These are phyloP conservation scores for Castanospermum australe DNA, from an alignment of 306 rosid species.

Conservation along the genomic window DNA sequence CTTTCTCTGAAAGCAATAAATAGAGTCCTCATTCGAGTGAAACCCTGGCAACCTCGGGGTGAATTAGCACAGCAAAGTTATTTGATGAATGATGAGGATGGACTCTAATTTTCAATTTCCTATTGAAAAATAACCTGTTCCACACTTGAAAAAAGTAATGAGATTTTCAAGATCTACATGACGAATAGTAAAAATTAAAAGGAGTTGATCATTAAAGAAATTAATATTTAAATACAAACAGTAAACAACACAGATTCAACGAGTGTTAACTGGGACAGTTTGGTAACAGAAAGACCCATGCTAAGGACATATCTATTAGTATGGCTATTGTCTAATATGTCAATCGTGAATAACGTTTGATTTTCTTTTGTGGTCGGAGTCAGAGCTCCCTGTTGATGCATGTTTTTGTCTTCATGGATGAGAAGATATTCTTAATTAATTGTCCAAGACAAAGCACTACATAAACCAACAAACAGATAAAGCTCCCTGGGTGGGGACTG, in stretches of 20 bases:
- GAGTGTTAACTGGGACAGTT: not conserved
- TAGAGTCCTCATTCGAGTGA: not conserved
- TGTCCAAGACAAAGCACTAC: constrained; percentile 25
- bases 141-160: not conserved
- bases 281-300: not conserved
- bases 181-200: not conserved
- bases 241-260: not conserved
- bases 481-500: constrained; percentile 18
- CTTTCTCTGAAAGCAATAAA: not conserved
- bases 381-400: constrained; percentile 20
- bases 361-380: not conserved
- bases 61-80: not conserved
- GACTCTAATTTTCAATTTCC: not conserved
- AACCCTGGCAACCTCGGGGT: not conserved
- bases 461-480: constrained; percentile 30
- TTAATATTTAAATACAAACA: not conserved
- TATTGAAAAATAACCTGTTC: not conserved
- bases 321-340: not conserved
- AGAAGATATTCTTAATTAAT: constrained; percentile 34
- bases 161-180: not conserved
- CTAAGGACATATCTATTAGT: not conserved
- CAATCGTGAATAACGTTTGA: not conserved
- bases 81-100: not conserved
- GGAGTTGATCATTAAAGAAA: not conserved
- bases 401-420: constrained; percentile 18